Percentiles rank a stretch among this genome's conserved stretches.
These are phyloP conservation scores for Catenaria anguillulae DNA, from an alignment of 371 early-diverging fungal genomes.

Conservation along the genomic window DNA sequence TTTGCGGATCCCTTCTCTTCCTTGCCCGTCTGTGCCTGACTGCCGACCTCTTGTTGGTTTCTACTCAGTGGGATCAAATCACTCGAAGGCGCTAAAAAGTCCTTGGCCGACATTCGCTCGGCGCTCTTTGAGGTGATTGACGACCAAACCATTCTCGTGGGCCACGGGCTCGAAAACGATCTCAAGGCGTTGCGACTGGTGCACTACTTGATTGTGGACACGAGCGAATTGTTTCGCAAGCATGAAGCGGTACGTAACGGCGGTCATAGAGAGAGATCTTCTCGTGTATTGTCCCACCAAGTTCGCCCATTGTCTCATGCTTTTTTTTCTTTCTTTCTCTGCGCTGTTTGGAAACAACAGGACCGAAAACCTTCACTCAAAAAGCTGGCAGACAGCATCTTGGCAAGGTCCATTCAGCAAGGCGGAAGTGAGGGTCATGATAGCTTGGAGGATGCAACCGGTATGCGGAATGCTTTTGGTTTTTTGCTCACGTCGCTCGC, in stretches of 20 bases:
- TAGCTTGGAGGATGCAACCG: constrained; percentile 5
- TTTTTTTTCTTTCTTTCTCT: neutral
- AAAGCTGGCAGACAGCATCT: neutral
- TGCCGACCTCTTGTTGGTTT: neutral
- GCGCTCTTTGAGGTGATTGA: constrained; percentile 21
- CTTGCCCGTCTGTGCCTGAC: neutral
- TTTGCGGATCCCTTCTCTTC: neutral
- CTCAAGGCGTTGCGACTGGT: constrained; percentile 42
- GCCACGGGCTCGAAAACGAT: constrained; percentile 60
- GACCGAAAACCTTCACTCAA: constrained; percentile 5
- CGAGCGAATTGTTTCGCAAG: constrained; percentile 24
- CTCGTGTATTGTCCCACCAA: no score
- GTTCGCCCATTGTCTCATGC: no score
- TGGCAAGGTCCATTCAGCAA: neutral
- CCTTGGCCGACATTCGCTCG: constrained; percentile 22
- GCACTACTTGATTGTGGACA: constrained; percentile 55
- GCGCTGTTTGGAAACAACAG: neutral
- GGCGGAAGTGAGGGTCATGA: constrained; percentile 8
- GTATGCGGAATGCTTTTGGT: neutral
- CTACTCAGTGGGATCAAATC: constrained; percentile 58
- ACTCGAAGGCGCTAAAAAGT: constrained; percentile 37
- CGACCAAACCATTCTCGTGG: constrained; percentile 47
- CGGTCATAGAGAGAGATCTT: no score
- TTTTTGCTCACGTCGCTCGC: neutral
- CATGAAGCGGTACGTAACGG: neutral